Percentiles rank a stretch among this genome's conserved stretches.
Evolutionary conservation across 1,139 yeast species (phyloP).

Genomic region (Entelexis paramagnoliae): DNA sequence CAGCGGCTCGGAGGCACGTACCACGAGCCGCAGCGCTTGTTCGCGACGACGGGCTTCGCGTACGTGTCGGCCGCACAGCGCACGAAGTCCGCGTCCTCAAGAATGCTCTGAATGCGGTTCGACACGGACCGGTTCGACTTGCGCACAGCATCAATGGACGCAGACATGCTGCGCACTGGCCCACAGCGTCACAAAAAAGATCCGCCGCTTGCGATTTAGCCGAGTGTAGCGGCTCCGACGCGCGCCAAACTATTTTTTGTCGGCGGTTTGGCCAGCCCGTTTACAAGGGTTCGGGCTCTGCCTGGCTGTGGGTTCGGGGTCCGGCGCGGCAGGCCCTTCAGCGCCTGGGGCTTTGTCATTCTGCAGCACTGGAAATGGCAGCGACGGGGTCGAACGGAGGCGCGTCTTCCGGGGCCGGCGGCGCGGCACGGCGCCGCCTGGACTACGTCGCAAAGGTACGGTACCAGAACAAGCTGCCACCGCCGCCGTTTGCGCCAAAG

Average conservation of each 20-base stretch:
- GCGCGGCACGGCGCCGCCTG: constrained; percentile 38
- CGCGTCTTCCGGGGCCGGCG: neutral
- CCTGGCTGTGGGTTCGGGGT: neutral
- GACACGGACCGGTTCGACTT: constrained; percentile 13
- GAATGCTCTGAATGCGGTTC: constrained; percentile 58
- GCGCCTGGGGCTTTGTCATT: neutral
- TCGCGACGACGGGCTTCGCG: constrained; percentile 40
- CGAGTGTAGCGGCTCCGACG: no score
- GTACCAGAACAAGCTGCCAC: constrained; percentile 79
- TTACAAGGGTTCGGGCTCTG: no score
- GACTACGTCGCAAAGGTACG: constrained; percentile 82
- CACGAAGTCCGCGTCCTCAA: constrained; percentile 47
- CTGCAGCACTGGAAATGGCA: neutral
- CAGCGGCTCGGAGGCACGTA: constrained; percentile 44
- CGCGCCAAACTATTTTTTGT: no score
- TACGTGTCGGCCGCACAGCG: constrained; percentile 30
- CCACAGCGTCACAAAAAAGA: no score
- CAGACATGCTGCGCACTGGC: neutral
- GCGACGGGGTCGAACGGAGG: constrained; percentile 4
- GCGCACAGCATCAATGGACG: constrained; percentile 12
- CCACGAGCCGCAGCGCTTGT: constrained; percentile 87
- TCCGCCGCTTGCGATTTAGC: no score
- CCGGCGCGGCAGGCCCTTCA: neutral
- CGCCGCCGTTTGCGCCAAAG: constrained; percentile 90
- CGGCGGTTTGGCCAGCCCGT: no score